Base-by-base conservation (phyloP, 2,329 filamentous ascomycete genomes). In the Myriosclerotinia scirpicola region DNA sequence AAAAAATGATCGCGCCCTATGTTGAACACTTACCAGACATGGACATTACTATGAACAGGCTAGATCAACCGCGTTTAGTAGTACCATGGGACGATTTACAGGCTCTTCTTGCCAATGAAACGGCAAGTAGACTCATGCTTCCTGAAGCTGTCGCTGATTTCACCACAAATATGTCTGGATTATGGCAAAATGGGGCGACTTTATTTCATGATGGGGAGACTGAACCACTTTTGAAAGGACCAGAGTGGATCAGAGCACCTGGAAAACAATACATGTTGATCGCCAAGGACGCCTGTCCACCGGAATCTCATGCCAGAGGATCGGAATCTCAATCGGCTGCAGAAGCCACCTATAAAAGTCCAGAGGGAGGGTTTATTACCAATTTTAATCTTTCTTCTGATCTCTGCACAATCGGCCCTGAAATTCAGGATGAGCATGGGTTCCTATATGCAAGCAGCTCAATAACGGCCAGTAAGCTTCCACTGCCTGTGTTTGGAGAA, bases 41-140 rank as follows among this genome's bases (percentile, higher is more conserved):
- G 74, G 86, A 89, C 73, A 87, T 89, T 79, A 83, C 86, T 14
- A 85, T 89, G 78, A 89, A 90, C 73, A 80, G 82, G 63, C 81
- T 87, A 77, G 87, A 89, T 74, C 85, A 90, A 74, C 82, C 87
- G 38, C 81, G 87, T 30, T 75, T 90, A n/a, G 77, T 89, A 40
- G 84, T 87, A 3, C 81, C 85, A 12, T 86, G 82, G 77, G 81
- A 88, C 64, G 79, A 83, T 17, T 81, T 89, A 65, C 79, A 83
- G 34, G 77, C 78, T 34, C 77, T 85, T 59, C 79, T 88, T 12
- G 76, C 76, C 9, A 77, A 79, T 56, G 86, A 87, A 72, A 76
- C 77, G 65, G 75, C 76, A 44, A 79, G 73, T 54, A 80, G 84
- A 65, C 74, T 71, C 12, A 77, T 87, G 62, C 75, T 78, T 20